Percentiles rank a stretch among this genome's conserved stretches.
Conservation (phyloP, 192 early-diverging fungal species). For the Coemansia javaensis region DNA sequence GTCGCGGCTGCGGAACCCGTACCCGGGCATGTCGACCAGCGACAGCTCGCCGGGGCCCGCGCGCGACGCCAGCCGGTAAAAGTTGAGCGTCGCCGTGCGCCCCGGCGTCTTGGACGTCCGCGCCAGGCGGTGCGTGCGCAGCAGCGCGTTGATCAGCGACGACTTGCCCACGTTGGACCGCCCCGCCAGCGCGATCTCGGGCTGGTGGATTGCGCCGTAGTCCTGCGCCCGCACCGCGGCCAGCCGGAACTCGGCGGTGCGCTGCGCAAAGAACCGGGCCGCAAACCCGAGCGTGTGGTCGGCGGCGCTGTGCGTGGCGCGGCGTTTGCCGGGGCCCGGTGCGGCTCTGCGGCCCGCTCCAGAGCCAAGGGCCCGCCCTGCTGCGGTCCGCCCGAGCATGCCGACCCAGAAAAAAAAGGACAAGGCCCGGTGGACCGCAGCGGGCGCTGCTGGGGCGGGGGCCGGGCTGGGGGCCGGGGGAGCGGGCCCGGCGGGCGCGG, state of each 20-base stretch:
- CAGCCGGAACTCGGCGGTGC: conserved; percentile 38
- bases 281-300: neutral
- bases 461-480: no score
- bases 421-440: no score
- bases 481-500: no score
- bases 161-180: conserved; percentile 54
- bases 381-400: no score
- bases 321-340: no score
- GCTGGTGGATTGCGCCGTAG: conserved; percentile 12
- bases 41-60: conserved; percentile 17
- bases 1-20: conserved; percentile 48
- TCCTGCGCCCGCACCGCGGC: conserved; percentile 26
- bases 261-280: conserved; percentile 23
- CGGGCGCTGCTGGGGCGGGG: no score
- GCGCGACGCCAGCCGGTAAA: conserved; percentile 28
- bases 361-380: no score
- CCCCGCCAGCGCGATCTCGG: conserved; percentile 49
- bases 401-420: no score
- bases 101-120: conserved; percentile 51
- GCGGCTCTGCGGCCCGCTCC: no score
- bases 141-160: conserved; percentile 41
- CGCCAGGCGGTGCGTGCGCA: conserved; percentile 27
- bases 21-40: conserved; percentile 54
- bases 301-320: no score
- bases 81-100: conserved; percentile 39